Conservation (phyloP, 2,329 filamentous ascomycete species). For the Ophiocordyceps camponoti-leonardi region DNA sequence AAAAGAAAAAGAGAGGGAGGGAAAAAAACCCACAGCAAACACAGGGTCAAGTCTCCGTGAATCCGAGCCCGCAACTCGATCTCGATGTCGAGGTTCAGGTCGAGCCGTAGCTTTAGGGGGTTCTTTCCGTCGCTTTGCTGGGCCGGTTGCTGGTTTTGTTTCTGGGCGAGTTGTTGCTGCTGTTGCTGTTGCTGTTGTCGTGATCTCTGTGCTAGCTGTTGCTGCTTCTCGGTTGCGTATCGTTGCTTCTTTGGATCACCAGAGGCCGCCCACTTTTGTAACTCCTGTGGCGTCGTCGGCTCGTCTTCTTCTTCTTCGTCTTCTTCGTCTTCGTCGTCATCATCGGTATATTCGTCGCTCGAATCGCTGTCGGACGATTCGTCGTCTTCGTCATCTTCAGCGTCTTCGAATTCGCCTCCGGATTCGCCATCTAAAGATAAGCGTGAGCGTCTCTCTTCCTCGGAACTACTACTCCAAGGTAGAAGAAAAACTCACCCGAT, state of each 20-base stretch:
- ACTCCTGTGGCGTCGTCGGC: constrained; percentile 1
- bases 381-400: constrained; percentile 1
- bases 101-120: constrained; percentile 47
- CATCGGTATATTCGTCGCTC: background rate
- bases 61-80: constrained; percentile 68
- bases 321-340: constrained; percentile 4
- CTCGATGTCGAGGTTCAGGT: constrained; percentile 64
- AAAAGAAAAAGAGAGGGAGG: background rate
- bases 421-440: constrained; percentile 1
- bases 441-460: background rate
- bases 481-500: background rate
- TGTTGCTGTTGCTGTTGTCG: constrained; percentile 10
- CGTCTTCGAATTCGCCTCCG: constrained; percentile 2
- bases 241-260: constrained; percentile 1
- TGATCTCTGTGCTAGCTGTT: constrained; percentile 8
- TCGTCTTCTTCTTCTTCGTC: constrained; percentile 6
- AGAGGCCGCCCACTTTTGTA: constrained; percentile 1
- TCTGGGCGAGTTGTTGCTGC: constrained; percentile 8
- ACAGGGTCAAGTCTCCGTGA: constrained; percentile 58
- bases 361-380: constrained; percentile 3
- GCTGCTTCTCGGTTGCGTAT: constrained; percentile 1
- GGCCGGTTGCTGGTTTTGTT: constrained; percentile 6
- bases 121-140: constrained; percentile 26
- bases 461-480: background rate
- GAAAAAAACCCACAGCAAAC: constrained; percentile 40